These are phyloP conservation scores for Dactylellina drechsleri DNA, from an alignment of 2,329 filamentous ascomycete genomes.

Conservation along the genomic window DNA sequence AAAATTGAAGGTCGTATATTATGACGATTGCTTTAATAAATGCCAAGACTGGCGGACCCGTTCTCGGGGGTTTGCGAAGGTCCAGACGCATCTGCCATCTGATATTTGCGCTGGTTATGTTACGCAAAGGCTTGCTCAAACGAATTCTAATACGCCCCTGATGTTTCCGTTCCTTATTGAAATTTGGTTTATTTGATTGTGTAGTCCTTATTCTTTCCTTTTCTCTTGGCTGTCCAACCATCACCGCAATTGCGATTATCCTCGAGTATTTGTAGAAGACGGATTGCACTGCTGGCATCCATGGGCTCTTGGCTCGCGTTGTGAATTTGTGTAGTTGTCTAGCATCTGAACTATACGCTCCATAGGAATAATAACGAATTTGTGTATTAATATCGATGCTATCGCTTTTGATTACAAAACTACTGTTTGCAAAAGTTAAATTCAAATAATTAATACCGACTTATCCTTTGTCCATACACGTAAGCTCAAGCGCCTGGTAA, in stretches of 20 bases:
- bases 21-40: slow-evolving; percentile 38
- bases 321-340: no score
- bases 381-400: neutral
- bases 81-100: slow-evolving; percentile 20
- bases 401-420: neutral
- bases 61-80: slow-evolving; percentile 37
- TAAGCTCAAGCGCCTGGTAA: no score
- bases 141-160: neutral
- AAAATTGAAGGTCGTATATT: slow-evolving; percentile 33
- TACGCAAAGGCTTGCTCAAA: slow-evolving; percentile 10
- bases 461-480: no score
- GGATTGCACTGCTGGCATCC: no score
- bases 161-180: neutral
- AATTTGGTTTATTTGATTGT: neutral
- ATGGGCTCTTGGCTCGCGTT: no score
- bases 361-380: no score
- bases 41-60: slow-evolving; percentile 2
- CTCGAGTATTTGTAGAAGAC: no score
- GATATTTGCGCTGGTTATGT: slow-evolving; percentile 1
- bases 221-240: no score
- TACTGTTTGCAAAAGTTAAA: neutral
- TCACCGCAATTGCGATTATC: no score
- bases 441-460: neutral
- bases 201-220: no score
- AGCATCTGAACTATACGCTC: no score